Percentiles rank a stretch among this genome's conserved stretches.
Evolutionary conservation across 768 basidiomycete species (phyloP).

Genomic region (Rhodotorula graminis): DNA sequence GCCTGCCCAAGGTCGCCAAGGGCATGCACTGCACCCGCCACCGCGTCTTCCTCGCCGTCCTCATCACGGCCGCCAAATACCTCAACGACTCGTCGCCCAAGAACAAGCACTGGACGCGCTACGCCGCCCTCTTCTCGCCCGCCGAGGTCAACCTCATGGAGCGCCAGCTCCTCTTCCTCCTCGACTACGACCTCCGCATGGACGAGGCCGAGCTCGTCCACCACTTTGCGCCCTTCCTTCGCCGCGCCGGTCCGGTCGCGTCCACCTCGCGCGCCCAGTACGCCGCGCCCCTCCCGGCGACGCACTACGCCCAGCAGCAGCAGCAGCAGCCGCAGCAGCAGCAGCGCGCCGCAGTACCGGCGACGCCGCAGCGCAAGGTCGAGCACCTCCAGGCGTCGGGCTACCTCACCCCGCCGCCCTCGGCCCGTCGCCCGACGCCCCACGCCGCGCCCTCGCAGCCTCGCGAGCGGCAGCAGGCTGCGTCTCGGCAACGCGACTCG

Average conservation of each 20-base stretch:
- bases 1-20: constrained; percentile 77
- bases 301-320: constrained; percentile 2
- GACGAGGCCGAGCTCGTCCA: constrained; percentile 68
- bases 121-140: constrained; percentile 64
- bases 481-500: constrained; percentile 4
- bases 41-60: constrained; percentile 88
- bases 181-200: constrained; percentile 90
- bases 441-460: background rate
- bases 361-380: background rate
- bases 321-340: constrained; percentile 7
- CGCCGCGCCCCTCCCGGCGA: background rate
- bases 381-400: constrained; percentile 1
- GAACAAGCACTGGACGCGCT: constrained; percentile 86
- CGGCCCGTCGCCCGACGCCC: constrained; percentile 17
- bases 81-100: constrained; percentile 77
- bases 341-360: background rate
- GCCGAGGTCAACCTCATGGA: constrained; percentile 86
- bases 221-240: constrained; percentile 58
- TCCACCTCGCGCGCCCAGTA: constrained; percentile 22
- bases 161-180: constrained; percentile 83
- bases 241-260: constrained; percentile 26
- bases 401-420: constrained; percentile 33
- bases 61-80: constrained; percentile 96
- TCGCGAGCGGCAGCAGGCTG: background rate
- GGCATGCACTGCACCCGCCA: constrained; percentile 88